Evolutionary conservation across 2,329 filamentous ascomycete genomes (phyloP).

Genomic region (Calonectria pauciramosa): DNA sequence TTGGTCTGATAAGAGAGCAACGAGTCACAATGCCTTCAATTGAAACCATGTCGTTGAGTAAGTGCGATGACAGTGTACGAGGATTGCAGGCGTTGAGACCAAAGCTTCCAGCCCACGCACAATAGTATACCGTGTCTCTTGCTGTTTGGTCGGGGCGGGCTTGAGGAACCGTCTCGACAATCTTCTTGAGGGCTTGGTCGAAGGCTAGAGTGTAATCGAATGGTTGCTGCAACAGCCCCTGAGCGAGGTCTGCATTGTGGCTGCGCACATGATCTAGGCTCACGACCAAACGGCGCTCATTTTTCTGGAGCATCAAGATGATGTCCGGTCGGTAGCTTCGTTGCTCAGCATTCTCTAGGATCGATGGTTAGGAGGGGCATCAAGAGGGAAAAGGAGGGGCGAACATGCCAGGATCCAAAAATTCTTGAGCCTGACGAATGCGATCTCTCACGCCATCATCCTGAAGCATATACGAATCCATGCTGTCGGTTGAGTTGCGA

Average conservation of each 20-base stretch:
- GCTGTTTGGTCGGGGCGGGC: conserved; percentile 81
- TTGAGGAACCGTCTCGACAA: conserved; percentile 84
- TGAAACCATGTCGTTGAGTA: conserved; percentile 97
- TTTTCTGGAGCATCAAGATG: conserved; percentile 79
- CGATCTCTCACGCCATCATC: conserved; percentile 89
- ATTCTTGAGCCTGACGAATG: conserved; percentile 89
- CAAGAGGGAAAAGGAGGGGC: conserved; percentile 44
- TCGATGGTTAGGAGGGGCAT: conserved; percentile 24
- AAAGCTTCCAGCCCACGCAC: conserved; percentile 96
- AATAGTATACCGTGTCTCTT: conserved; percentile 91
- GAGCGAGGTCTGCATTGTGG: conserved; percentile 86
- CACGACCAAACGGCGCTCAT: conserved; percentile 75
- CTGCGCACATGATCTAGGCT: conserved; percentile 92
- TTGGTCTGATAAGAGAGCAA: conserved; percentile 94
- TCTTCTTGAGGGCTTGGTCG: conserved; percentile 89
- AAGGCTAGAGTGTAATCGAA: conserved; percentile 93
- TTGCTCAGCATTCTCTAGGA: conserved; percentile 63
- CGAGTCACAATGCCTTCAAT: conserved; percentile 98
- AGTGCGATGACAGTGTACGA: conserved; percentile 87
- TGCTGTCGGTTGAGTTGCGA: conserved; percentile 52
- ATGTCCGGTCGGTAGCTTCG: conserved; percentile 92
- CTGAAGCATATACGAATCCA: conserved; percentile 82
- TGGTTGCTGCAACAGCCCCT: conserved; percentile 82
- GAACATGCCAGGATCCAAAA: conserved; percentile 86
- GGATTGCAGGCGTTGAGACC: conserved; percentile 96